Evolutionary conservation across 2,329 filamentous ascomycete species (phyloP).

Genomic region (Alternaria conjuncta): DNA sequence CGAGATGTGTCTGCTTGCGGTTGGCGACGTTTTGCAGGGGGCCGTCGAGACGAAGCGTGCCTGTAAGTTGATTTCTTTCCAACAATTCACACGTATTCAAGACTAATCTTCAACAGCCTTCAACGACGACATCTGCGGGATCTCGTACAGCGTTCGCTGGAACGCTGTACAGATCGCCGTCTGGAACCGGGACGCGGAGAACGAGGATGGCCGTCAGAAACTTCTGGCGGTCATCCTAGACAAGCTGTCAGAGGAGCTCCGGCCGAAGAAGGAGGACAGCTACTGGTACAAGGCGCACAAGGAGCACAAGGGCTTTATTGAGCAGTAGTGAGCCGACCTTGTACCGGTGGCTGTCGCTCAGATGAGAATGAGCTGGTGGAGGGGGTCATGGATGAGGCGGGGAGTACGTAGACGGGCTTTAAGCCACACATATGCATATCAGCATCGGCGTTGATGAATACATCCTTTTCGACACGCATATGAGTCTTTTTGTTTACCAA

Average conservation of each 20-base stretch:
- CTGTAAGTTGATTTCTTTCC: constrained; percentile 56
- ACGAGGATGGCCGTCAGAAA: constrained; percentile 77
- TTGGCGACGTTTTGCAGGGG: constrained; percentile 79
- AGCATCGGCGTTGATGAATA: constrained; percentile 6
- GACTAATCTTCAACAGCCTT: constrained; percentile 41
- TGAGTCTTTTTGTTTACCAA: background rate
- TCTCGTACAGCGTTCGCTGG: constrained; percentile 86
- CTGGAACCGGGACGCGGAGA: constrained; percentile 89
- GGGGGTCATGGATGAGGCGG: background rate
- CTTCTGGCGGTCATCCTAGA: constrained; percentile 76
- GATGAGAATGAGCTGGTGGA: background rate
- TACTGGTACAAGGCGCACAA: constrained; percentile 90
- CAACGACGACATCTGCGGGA: constrained; percentile 85
- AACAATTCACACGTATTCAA: background rate
- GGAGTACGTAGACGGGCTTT: background rate
- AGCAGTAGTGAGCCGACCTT: constrained; percentile 18
- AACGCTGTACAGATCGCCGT: constrained; percentile 87
- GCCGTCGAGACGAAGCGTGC: constrained; percentile 66
- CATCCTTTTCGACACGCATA: background rate
- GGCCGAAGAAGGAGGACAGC: constrained; percentile 66
- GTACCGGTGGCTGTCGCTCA: background rate
- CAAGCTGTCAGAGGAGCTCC: constrained; percentile 74
- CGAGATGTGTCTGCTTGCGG: constrained; percentile 79
- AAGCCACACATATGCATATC: background rate
- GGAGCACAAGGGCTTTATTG: constrained; percentile 78